A percentile compares a stretch with the other conserved stretches of the same genome.
phyloP scores from a whole-genome alignment of 306 rosid genomes.

The Lupinus albus region DNA sequence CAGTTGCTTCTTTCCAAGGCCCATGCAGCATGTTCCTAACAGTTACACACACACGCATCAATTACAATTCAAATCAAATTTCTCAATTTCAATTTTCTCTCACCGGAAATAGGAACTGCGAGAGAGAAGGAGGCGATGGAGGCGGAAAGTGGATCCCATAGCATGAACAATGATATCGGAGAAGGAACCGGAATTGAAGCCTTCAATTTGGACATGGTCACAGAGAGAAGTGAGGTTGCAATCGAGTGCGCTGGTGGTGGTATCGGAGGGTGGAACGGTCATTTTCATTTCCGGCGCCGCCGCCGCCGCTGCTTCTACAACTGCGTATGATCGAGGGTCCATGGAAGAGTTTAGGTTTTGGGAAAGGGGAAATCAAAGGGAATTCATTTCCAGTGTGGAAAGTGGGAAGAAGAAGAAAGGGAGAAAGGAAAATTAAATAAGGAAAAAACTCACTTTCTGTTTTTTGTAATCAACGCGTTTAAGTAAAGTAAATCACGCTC shows the following conservation, averaged over 20 bases:
- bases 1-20: conserved; percentile 98
- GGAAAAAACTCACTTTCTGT: background rate
- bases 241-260: conserved; percentile 67
- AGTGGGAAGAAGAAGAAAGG: background rate
- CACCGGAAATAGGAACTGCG: conserved; percentile 94
- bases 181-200: conserved; percentile 85
- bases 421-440: no score
- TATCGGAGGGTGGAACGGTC: conserved; percentile 66
- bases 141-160: conserved; percentile 85
- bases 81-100: no score
- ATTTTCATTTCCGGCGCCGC: conserved; percentile 61
- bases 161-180: conserved; percentile 84
- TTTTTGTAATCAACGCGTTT: no score
- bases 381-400: no score
- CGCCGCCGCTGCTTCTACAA: background rate
- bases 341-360: background rate
- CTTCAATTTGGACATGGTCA: conserved; percentile 90
- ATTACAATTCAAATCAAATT: no score
- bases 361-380: background rate
- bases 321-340: conserved; percentile 43
- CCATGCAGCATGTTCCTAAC: conserved; percentile 98
- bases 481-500: no score
- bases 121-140: conserved; percentile 91
- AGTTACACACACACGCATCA: conserved; percentile 1
- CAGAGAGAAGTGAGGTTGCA: conserved; percentile 95